Evolutionary conservation across 1,284 basidiomycete genomes (phyloP), one percentile per base, ranked within the genome.

Genomic region (Flammula alnicola): DNA sequence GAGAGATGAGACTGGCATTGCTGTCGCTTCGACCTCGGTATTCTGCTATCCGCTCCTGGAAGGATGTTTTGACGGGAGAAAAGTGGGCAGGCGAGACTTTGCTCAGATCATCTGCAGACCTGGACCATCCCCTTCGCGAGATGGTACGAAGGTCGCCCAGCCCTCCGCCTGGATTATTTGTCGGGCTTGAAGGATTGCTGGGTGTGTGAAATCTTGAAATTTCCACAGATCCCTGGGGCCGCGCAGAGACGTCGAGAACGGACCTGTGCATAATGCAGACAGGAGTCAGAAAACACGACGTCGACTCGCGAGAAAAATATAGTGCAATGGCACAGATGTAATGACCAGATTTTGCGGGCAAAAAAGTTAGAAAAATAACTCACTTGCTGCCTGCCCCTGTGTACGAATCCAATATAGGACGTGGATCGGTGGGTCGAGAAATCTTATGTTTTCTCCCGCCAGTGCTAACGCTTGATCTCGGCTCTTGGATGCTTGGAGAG

Each of bases 361-460:
- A 46, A 37, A 41, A 29, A 6, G 38, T n/a, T 42, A 16, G 46
- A 37, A 47, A 54, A 36, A 49, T 3, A 23, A 57, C 56, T 52
- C 46, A 60, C 58, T 51, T 49, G 49, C 58, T 57, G 11, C 70
- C 75, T 47, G 71, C 71, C 16, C 67, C 68, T 51, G 63, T 66
- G 59, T 79, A 78, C 19, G 69, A 71, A 53, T 79, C 77, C 52
- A 84, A 66, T 66, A 91, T 84, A 6, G 88, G 88, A 14, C 88
- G 72, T 8, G 88, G 88, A 62, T 91, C 88, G 1, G 87, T 89
- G 2, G 88, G 88, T 44, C 83, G 83, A 25, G 89, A 91, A 30
- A 91, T 91, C 74, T 88, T 90, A 47, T 81, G 84, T 52, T 86
- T 87, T 57, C 88, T 76, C n/a, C 65, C 63, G 72, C 57, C 54